A percentile compares a stretch with the other conserved stretches of the same genome.
Conservation (phyloP, 352 stramenopile genomes). For the Pythium aristosporum region DNA sequence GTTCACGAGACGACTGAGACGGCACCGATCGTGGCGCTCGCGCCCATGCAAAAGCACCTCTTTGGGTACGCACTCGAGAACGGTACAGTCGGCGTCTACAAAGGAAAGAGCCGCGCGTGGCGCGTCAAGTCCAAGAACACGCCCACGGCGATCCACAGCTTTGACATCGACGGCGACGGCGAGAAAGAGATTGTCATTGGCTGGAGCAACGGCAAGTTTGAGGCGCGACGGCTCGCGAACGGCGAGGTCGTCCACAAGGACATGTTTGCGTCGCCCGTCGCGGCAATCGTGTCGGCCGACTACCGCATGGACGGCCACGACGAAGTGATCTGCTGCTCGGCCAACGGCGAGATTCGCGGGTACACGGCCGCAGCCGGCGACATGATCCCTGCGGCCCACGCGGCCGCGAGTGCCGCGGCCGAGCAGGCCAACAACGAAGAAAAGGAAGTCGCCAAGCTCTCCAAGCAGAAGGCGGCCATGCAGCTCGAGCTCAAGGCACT, state of each 20-base stretch:
- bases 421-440: conserved; percentile 59
- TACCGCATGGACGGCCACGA: conserved; percentile 88
- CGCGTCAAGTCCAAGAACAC: conserved; percentile 91
- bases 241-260: conserved; percentile 87
- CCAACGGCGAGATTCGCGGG: conserved; percentile 77
- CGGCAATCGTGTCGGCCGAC: conserved; percentile 75
- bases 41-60: conserved; percentile 62
- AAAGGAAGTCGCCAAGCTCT: conserved; percentile 80
- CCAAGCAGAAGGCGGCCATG: conserved; percentile 73
- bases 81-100: conserved; percentile 92
- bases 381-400: conserved; percentile 24
- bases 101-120: conserved; percentile 84
- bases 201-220: conserved; percentile 90
- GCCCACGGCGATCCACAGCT: conserved; percentile 74
- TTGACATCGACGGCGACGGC: conserved; percentile 91
- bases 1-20: conserved; percentile 89
- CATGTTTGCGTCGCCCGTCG: conserved; percentile 57
- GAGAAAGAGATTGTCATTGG: conserved; percentile 88
- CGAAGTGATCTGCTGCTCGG: conserved; percentile 87
- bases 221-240: conserved; percentile 66
- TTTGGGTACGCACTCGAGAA: conserved; percentile 91
- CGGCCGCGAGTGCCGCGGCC: conserved; percentile 24
- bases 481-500: conserved; percentile 77
- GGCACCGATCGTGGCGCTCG: conserved; percentile 67
- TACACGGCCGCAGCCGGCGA: conserved; percentile 55